Conservation (phyloP, 306 rosid genomes). For the Corylus heterophylla region DNA sequence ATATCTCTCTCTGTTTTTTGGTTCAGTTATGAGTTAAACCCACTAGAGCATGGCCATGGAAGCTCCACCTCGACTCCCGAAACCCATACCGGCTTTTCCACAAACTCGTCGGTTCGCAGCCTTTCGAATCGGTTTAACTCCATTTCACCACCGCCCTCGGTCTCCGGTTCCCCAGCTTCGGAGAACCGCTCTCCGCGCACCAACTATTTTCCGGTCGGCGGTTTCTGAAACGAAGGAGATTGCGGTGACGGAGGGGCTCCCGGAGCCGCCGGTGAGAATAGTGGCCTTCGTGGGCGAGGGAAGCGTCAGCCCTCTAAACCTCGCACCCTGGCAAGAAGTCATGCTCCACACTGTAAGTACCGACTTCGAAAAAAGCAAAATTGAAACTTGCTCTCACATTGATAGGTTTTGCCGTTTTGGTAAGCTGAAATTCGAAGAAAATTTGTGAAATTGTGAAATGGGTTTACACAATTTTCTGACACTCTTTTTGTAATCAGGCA, state of each 20-base stretch:
- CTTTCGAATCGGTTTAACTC: constrained; percentile 17
- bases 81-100: not conserved
- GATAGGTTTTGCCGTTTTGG: no score
- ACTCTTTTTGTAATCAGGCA: constrained; percentile 47
- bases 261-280: constrained; percentile 54
- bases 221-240: constrained; percentile 16
- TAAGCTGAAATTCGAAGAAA: no score
- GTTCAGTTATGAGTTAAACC: no score
- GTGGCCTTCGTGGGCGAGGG: constrained; percentile 68
- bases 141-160: not conserved
- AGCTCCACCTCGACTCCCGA: constrained; percentile 11
- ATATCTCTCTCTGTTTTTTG: not conserved
- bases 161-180: not conserved
- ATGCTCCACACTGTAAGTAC: constrained; percentile 76
- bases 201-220: constrained; percentile 29
- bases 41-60: constrained; percentile 32
- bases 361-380: not conserved
- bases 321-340: constrained; percentile 72
- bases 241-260: not conserved
- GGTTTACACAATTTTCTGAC: constrained; percentile 4
- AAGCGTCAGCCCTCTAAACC: constrained; percentile 67
- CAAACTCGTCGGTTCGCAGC: constrained; percentile 18
- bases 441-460: no score
- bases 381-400: not conserved
- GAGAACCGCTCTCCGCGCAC: constrained; percentile 7